These are phyloP conservation scores for Teratosphaeria gauchensis DNA, from an alignment of 2,329 filamentous ascomycete genomes.

Conservation along the genomic window DNA sequence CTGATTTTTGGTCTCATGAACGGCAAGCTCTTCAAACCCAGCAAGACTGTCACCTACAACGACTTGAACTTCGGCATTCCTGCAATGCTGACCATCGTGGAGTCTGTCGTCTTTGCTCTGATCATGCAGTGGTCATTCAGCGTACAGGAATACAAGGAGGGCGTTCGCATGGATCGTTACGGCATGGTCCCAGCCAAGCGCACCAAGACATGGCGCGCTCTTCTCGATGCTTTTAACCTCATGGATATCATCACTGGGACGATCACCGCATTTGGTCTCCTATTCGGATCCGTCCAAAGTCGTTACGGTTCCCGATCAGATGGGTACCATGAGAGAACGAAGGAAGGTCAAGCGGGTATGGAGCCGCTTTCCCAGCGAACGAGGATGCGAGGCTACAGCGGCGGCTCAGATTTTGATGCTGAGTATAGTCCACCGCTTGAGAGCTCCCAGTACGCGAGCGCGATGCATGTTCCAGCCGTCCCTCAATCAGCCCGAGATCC, in stretches of 20 bases:
- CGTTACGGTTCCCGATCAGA: slow-evolving; percentile 3
- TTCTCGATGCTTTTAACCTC: slow-evolving; percentile 10
- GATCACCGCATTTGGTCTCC: slow-evolving; percentile 5
- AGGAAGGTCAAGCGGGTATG: background rate
- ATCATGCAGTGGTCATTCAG: slow-evolving; percentile 12
- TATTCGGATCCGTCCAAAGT: slow-evolving; percentile 3
- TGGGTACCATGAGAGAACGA: background rate
- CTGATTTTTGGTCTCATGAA: slow-evolving; percentile 12
- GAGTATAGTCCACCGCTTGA: slow-evolving; percentile 1
- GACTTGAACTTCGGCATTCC: slow-evolving; percentile 14
- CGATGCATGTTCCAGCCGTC: slow-evolving; percentile 3
- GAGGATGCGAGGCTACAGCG: slow-evolving; percentile 1
- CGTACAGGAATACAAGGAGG: slow-evolving; percentile 6
- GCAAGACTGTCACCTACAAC: slow-evolving; percentile 9
- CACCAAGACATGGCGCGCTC: slow-evolving; percentile 5
- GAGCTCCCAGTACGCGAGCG: background rate
- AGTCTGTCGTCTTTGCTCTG: slow-evolving; percentile 9
- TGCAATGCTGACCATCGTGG: slow-evolving; percentile 9
- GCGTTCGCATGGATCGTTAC: slow-evolving; percentile 5
- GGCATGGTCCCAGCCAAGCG: slow-evolving; percentile 5
- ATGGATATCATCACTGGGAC: slow-evolving; percentile 9
- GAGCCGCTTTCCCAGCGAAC: slow-evolving; percentile 3
- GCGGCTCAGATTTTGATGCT: slow-evolving; percentile 5
- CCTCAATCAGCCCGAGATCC: slow-evolving; percentile 6
- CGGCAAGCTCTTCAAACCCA: slow-evolving; percentile 12